phyloP scores from a whole-genome alignment of 768 basidiomycete genomes.

The Daedalea quercina region DNA sequence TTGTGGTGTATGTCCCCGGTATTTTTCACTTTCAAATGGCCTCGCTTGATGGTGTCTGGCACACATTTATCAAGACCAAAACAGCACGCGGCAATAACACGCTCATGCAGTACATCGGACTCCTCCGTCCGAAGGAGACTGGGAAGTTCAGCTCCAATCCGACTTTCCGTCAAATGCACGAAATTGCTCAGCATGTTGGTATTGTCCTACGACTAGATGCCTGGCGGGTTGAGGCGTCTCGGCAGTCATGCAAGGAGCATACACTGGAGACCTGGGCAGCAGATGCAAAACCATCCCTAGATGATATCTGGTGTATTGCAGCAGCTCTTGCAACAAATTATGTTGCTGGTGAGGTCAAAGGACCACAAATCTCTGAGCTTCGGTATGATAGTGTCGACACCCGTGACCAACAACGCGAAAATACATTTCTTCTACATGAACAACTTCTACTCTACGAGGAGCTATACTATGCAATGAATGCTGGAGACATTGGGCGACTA shows the following conservation, averaged over 20 bases:
- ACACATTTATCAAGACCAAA: too few species aligned
- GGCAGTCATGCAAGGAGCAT: not conserved
- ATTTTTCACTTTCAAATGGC: slow-evolving; percentile 32
- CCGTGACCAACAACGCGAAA: too few species aligned
- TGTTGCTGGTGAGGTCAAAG: slow-evolving; percentile 6
- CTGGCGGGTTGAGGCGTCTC: slow-evolving; percentile 23
- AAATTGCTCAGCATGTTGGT: slow-evolving; percentile 20
- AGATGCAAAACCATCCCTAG: too few species aligned
- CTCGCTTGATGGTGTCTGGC: slow-evolving; percentile 15
- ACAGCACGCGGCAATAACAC: slow-evolving; percentile 5
- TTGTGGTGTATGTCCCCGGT: slow-evolving; percentile 26
- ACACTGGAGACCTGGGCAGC: too few species aligned
- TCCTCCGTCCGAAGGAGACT: slow-evolving; percentile 22
- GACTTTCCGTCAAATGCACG: slow-evolving; percentile 24
- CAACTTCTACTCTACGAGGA: too few species aligned
- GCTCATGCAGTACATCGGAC: slow-evolving; percentile 9
- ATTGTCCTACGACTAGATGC: slow-evolving; percentile 7
- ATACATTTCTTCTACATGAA: too few species aligned
- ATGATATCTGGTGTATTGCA: too few species aligned
- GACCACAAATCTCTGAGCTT: slow-evolving; percentile 13
- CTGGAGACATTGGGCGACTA: too few species aligned
- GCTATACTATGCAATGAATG: too few species aligned
- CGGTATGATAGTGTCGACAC: not conserved
- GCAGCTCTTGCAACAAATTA: slow-evolving; percentile 4
- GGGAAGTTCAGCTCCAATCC: slow-evolving; percentile 19